Percentiles rank a stretch among this genome's conserved stretches.
Evolutionary conservation across 805 yeast species (phyloP).

Genomic region (Ogataea henricii): DNA sequence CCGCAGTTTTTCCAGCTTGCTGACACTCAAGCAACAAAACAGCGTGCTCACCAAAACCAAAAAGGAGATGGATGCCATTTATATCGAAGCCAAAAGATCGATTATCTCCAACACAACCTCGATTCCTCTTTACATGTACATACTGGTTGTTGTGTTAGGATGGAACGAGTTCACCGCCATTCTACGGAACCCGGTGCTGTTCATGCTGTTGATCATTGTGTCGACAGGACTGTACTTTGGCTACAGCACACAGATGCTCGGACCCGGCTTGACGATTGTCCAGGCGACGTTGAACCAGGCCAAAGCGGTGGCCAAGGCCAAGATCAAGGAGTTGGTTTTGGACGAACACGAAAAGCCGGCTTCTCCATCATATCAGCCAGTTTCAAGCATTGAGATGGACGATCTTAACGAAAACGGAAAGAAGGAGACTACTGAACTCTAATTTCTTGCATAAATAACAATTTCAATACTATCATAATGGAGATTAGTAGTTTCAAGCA

Average conservation of each 20-base stretch:
- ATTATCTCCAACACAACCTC: constrained; percentile 73
- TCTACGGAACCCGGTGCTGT: constrained; percentile 80
- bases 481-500: no score
- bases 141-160: constrained; percentile 73
- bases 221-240: constrained; percentile 67
- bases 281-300: constrained; percentile 61
- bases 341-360: constrained; percentile 42
- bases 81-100: constrained; percentile 86
- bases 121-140: constrained; percentile 82
- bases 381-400: constrained; percentile 17
- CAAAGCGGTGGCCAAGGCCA: constrained; percentile 56
- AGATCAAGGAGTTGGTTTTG: constrained; percentile 56
- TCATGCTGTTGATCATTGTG: constrained; percentile 57
- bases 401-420: constrained; percentile 5
- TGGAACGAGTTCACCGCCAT: constrained; percentile 96
- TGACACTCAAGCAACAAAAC: constrained; percentile 58
- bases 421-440: no score
- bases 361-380: background rate
- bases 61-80: constrained; percentile 75
- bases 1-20: constrained; percentile 54
- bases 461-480: no score
- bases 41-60: constrained; percentile 61
- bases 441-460: no score
- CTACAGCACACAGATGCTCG: constrained; percentile 70
- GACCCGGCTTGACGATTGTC: constrained; percentile 67